Conservation (phyloP, 1,139 yeast genomes). For the Suhomyces atakaporum region DNA sequence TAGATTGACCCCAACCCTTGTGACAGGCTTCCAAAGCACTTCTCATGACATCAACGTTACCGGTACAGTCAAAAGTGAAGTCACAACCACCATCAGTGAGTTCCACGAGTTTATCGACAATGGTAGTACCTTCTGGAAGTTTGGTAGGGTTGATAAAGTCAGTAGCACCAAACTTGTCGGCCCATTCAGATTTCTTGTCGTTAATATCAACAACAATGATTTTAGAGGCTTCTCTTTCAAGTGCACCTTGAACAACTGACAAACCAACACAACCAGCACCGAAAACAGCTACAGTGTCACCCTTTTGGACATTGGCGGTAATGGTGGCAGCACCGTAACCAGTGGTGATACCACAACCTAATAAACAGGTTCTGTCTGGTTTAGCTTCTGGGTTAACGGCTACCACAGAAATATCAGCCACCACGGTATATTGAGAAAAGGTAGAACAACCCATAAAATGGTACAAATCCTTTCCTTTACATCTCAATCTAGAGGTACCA, state of each 20-base stretch:
- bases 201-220: slow-evolving; percentile 89
- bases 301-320: slow-evolving; percentile 88
- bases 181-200: slow-evolving; percentile 82
- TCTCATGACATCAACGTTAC: slow-evolving; percentile 94
- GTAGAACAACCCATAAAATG: slow-evolving; percentile 99
- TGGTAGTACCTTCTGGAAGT: slow-evolving; percentile 69
- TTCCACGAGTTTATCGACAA: slow-evolving; percentile 83
- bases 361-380: slow-evolving; percentile 82
- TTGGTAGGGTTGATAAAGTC: slow-evolving; percentile 85
- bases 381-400: slow-evolving; percentile 85
- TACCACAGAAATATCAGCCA: slow-evolving; percentile 96
- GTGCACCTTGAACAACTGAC: slow-evolving; percentile 94
- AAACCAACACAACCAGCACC: slow-evolving; percentile 98
- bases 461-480: slow-evolving; percentile 77
- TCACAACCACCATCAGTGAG: slow-evolving; percentile 97
- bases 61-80: slow-evolving; percentile 96
- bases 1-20: slow-evolving; percentile 98
- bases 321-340: slow-evolving; percentile 97
- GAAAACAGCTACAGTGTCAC: slow-evolving; percentile 93
- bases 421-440: slow-evolving; percentile 94
- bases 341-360: slow-evolving; percentile 98
- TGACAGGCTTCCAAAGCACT: slow-evolving; percentile 95
- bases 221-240: slow-evolving; percentile 73
- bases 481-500: slow-evolving; percentile 85
- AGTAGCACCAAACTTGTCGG: slow-evolving; percentile 89